phyloP scores from a whole-genome alignment of 2,329 filamentous ascomycete species.

The Ascochyta viciae-villosae region DNA sequence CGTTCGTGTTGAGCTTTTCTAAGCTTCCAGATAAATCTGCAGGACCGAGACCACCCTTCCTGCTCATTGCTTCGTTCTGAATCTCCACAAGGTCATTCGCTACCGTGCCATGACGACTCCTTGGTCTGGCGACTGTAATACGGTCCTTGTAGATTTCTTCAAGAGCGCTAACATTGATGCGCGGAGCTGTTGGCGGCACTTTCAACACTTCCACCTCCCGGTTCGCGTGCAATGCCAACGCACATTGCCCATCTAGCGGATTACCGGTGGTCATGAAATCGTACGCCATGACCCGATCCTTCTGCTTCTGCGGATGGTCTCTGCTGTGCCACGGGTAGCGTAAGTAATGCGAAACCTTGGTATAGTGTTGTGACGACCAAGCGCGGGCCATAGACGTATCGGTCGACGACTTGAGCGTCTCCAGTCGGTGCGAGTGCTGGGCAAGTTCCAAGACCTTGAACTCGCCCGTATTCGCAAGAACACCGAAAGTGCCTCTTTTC shows the following conservation, averaged over 20 bases:
- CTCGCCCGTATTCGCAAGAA: constrained; percentile 66
- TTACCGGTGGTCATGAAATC: constrained; percentile 63
- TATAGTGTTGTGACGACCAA: constrained; percentile 55
- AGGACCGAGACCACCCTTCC: constrained; percentile 36
- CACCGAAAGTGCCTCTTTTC: constrained; percentile 64
- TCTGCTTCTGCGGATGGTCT: constrained; percentile 53
- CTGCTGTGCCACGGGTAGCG: constrained; percentile 56
- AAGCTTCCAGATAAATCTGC: constrained; percentile 37
- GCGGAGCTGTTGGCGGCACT: constrained; percentile 53
- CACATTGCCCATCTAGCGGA: constrained; percentile 56
- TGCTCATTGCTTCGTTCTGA: constrained; percentile 39
- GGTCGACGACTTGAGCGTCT: constrained; percentile 28
- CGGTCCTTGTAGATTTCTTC: constrained; percentile 52
- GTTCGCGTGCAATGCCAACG: constrained; percentile 61
- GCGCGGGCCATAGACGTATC: constrained; percentile 32
- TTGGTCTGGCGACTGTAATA: constrained; percentile 42
- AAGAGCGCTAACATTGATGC: constrained; percentile 53
- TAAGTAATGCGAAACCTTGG: constrained; percentile 52
- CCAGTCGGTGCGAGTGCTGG: constrained; percentile 54
- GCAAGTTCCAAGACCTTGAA: constrained; percentile 64
- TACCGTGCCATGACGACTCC: constrained; percentile 34
- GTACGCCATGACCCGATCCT: constrained; percentile 63
- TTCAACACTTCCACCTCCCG: constrained; percentile 59
- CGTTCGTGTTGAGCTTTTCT: constrained; percentile 37
- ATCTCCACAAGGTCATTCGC: constrained; percentile 46